Evolutionary conservation across 768 basidiomycete species (phyloP), one percentile per base, ranked within the genome.

Genomic region (Auriscalpium orientale): DNA sequence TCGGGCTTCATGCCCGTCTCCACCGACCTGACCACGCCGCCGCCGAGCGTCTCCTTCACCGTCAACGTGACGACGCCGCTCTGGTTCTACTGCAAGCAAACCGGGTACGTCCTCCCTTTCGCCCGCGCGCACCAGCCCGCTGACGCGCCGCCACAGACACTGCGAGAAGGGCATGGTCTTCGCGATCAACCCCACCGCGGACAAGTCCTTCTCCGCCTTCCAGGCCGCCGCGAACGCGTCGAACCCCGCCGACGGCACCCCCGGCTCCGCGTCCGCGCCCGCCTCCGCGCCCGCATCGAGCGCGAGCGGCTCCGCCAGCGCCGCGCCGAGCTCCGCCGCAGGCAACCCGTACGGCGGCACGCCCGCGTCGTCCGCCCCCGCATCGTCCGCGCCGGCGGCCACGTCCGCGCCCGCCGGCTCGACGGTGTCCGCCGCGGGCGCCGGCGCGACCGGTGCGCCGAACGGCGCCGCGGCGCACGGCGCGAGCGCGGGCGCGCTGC

Each of bases 81-180:
- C n/a, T 72, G 70, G 70, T n/a, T n/a, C n/a, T 60, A 56, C 59
- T n/a, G n/a, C n/a, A n/a, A n/a, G n/a, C n/a, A n/a, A n/a, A 57
- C 56, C 0, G 53, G 55, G 62, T 62, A 72, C 48, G 53, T 0
- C n/a, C 13, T 15, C 13, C n/a, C 33, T 67, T 67, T n/a, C 64
- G 20, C 15, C 20, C 11, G 4, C 21, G 54, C n/a, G 4, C 10
- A 34, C 2, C 2, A 7, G 7, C n/a, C 38, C 2, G 38, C 15
- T 28, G 58, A 0, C 47, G 21, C 9, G 21, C 9, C 33, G 20
- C 36, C 46, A 4, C 58, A 67, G 63, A 36, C 67, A 67, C 58
- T 72, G 71, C 54, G 9, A 59, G 46, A 18, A 56, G 15, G 61
- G 62, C 10, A 67, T 68, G 66, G 70, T 69, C 18, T 71, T 69